These are phyloP conservation scores for Cardamine resedifolia DNA, from an alignment of 345 rosid species.

Conservation along the genomic window DNA sequence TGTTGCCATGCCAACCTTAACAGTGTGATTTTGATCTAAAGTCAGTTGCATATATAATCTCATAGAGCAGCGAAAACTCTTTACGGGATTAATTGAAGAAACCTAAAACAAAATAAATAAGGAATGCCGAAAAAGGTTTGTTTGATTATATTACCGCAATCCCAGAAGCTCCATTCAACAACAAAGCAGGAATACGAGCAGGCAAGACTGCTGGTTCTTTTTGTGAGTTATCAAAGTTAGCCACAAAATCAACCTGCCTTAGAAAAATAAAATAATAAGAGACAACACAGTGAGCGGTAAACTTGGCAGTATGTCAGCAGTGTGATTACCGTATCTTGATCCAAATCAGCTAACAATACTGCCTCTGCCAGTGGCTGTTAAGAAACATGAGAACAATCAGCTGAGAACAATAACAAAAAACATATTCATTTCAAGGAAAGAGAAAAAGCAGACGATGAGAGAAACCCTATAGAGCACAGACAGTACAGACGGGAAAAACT, in stretches of 20 bases:
- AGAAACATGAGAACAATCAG: slow-evolving; percentile 11
- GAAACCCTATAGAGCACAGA: neutral
- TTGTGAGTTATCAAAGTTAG: slow-evolving; percentile 89
- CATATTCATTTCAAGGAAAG: neutral
- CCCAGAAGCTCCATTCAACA: slow-evolving; percentile 95
- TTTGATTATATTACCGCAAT: slow-evolving; percentile 65
- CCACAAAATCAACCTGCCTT: slow-evolving; percentile 86
- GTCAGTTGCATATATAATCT: slow-evolving; percentile 13
- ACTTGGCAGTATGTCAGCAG: neutral
- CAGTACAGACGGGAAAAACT: neutral
- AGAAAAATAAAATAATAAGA: slow-evolving; percentile 25
- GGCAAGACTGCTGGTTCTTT: slow-evolving; percentile 91
- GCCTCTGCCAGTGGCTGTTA: slow-evolving; percentile 87
- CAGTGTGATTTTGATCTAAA: slow-evolving; percentile 3
- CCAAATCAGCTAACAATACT: slow-evolving; percentile 77
- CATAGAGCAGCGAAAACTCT: neutral
- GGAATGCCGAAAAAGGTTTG: neutral
- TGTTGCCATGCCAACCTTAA: slow-evolving; percentile 98
- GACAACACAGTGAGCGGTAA: neutral
- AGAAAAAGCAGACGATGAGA: neutral
- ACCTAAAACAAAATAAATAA: neutral
- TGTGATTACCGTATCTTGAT: slow-evolving; percentile 67
- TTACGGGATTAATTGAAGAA: neutral
- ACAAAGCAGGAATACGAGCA: slow-evolving; percentile 83
- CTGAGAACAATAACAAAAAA: slow-evolving; percentile 1